Percentiles rank a stretch among this genome's conserved stretches.
These are phyloP conservation scores for Phytopythium cucurbitacearum DNA, from an alignment of 352 stramenopile genomes.

Conservation along the genomic window DNA sequence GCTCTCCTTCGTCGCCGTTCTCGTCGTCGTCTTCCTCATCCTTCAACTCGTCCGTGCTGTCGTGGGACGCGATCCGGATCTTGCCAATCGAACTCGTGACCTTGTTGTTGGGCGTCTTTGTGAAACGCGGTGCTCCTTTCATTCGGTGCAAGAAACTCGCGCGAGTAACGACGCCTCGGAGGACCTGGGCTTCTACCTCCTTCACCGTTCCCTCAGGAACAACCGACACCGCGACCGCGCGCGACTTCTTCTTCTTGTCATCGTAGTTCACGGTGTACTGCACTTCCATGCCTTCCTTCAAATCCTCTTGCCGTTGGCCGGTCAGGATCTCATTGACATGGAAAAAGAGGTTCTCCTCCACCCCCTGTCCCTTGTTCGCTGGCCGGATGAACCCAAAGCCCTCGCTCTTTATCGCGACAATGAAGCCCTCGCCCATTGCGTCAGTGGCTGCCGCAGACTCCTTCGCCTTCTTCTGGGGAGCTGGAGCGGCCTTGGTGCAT, in stretches of 20 bases:
- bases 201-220: constrained; percentile 62
- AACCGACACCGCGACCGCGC: constrained; percentile 38
- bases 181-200: constrained; percentile 21
- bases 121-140: constrained; percentile 32
- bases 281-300: constrained; percentile 75
- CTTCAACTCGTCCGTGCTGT: background rate
- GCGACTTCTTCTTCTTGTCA: constrained; percentile 76
- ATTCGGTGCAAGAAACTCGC: constrained; percentile 54
- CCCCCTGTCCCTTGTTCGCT: constrained; percentile 24
- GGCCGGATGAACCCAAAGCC: constrained; percentile 79
- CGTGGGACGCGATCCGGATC: constrained; percentile 26
- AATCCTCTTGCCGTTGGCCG: constrained; percentile 38
- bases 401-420: constrained; percentile 57
- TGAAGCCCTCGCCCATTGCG: constrained; percentile 47
- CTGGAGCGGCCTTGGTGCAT: constrained; percentile 27
- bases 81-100: constrained; percentile 42
- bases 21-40: constrained; percentile 7
- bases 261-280: constrained; percentile 49
- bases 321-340: constrained; percentile 70
- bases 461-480: constrained; percentile 14
- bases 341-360: constrained; percentile 74
- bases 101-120: constrained; percentile 34
- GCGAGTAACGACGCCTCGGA: constrained; percentile 56
- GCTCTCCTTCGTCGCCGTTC: constrained; percentile 12
- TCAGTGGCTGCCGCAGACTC: constrained; percentile 5